Evolutionary conservation across 805 yeast genomes (phyloP).

Genomic region (Cyberlindnera maritima): DNA sequence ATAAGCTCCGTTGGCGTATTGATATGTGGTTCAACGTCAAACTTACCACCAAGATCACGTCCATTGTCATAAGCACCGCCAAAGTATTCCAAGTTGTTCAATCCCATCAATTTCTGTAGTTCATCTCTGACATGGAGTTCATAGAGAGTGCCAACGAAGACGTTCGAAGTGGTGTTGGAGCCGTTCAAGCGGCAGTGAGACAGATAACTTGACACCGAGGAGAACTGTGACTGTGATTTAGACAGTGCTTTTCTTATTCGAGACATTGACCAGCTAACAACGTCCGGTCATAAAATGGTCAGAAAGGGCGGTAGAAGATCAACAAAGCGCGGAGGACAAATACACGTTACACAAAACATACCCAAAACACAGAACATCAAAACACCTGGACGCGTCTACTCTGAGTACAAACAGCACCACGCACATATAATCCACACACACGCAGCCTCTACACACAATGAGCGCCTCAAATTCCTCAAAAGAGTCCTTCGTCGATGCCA

Average conservation of each 20-base stretch:
- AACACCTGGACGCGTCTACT: too few species aligned
- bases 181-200: constrained; percentile 17
- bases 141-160: constrained; percentile 26
- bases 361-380: background rate
- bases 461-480: constrained; percentile 6
- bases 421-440: too few species aligned
- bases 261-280: background rate
- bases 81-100: constrained; percentile 11
- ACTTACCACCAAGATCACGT: constrained; percentile 23
- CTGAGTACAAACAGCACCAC: too few species aligned
- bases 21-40: constrained; percentile 14
- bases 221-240: background rate
- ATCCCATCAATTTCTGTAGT: constrained; percentile 8
- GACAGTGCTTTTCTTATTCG: background rate
- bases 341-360: background rate
- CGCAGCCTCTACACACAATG: too few species aligned
- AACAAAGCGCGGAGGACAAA: background rate
- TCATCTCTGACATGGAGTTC: constrained; percentile 21
- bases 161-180: constrained; percentile 21
- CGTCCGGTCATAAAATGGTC: too few species aligned
- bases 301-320: too few species aligned
- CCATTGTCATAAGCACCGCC: constrained; percentile 30
- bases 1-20: background rate
- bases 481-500: constrained; percentile 13
- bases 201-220: constrained; percentile 12